Evolutionary conservation across 257 asterid species (phyloP).

Genomic region (Petunia secreta): DNA sequence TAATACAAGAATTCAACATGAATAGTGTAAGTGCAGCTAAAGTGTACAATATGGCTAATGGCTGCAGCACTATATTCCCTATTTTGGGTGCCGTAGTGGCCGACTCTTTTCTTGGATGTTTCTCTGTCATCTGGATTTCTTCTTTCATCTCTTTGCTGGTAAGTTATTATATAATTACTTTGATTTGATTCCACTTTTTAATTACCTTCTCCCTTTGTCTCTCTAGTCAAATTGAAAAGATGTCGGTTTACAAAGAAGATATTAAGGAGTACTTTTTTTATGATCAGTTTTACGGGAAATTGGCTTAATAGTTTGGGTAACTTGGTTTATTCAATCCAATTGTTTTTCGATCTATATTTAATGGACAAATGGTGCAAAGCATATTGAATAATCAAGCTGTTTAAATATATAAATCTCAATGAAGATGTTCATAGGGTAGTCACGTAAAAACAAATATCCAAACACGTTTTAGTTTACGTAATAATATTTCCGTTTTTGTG

Average conservation of each 20-base stretch:
- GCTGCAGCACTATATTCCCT: constrained; percentile 72
- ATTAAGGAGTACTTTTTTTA: too few species aligned
- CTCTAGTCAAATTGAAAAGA: not conserved
- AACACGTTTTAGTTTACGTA: too few species aligned
- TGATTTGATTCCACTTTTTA: not conserved
- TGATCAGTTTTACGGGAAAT: too few species aligned
- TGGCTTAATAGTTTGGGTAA: too few species aligned
- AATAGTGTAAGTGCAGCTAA: constrained; percentile 80
- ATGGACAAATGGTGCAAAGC: too few species aligned
- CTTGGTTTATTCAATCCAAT: too few species aligned
- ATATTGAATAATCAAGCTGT: too few species aligned
- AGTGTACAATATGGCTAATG: constrained; percentile 66
- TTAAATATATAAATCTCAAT: too few species aligned
- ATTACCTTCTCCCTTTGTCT: not conserved
- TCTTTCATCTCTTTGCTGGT: constrained; percentile 74
- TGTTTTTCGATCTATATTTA: too few species aligned
- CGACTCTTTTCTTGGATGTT: constrained; percentile 70
- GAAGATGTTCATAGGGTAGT: too few species aligned
- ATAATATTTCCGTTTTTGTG: too few species aligned
- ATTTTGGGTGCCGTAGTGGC: constrained; percentile 73
- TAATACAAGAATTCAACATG: constrained; percentile 74
- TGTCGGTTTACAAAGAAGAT: not conserved
- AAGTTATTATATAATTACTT: constrained; percentile 15
- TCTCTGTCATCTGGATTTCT: constrained; percentile 78
- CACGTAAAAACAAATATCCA: too few species aligned